These are phyloP conservation scores for Diospyros kaki DNA, from an alignment of 148 eudicot species.

Conservation along the genomic window DNA sequence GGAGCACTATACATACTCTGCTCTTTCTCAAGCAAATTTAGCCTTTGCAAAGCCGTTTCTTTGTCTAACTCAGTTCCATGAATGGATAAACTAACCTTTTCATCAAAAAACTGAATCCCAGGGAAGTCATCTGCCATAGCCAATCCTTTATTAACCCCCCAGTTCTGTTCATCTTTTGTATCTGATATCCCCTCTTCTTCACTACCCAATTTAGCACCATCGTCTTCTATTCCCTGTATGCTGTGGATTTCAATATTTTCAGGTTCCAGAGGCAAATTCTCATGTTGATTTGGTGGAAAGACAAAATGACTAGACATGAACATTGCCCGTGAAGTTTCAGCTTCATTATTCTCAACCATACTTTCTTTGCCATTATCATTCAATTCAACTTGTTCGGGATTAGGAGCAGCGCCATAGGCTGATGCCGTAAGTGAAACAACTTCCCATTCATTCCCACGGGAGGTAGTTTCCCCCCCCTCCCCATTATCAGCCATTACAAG, in stretches of 20 bases:
- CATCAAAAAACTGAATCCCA: conserved; percentile 31
- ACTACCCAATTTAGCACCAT: conserved; percentile 21
- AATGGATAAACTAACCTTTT: conserved; percentile 36
- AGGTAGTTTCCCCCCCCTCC: conserved; percentile 33
- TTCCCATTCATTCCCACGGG: conserved; percentile 93
- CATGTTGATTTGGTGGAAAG: conserved; percentile 83
- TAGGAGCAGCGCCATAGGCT: conserved; percentile 85
- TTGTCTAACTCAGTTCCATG: conserved; percentile 39
- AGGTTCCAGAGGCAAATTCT: conserved; percentile 66
- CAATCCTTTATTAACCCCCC: conserved; percentile 31
- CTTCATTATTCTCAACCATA: conserved; percentile 29
- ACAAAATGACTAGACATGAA: conserved; percentile 91
- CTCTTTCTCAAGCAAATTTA: conserved; percentile 37
- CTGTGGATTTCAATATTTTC: conserved; percentile 31
- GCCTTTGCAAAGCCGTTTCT: conserved; percentile 21
- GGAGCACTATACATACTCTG: conserved; percentile 34
- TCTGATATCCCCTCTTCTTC: conserved; percentile 29
- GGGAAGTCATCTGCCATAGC: conserved; percentile 39
- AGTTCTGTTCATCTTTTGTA: conserved; percentile 41
- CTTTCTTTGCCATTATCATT: conserved; percentile 34
- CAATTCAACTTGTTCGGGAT: conserved; percentile 43
- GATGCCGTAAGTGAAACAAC: conserved; percentile 92
- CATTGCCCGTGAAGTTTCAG: conserved; percentile 60
- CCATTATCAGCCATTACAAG: conserved; percentile 42
- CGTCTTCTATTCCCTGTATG: conserved; percentile 30